Conservation (phyloP, 495 filamentous ascomycete species). For the Aspergillus diversus region DNA sequence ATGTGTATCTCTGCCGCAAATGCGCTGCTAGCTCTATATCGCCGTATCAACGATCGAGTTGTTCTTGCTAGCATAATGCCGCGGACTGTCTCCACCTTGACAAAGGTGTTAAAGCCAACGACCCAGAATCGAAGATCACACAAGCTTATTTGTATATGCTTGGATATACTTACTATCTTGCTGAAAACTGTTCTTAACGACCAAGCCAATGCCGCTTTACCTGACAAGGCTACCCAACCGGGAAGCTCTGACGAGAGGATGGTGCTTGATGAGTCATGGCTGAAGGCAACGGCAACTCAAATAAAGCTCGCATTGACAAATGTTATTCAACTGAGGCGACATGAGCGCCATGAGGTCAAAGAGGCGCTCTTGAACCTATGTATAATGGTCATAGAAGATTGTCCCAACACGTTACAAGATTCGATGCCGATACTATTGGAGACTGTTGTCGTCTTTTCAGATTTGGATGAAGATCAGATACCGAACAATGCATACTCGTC, state of each 20-base stretch:
- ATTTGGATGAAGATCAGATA: conserved; percentile 48
- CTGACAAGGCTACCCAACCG: conserved; percentile 23
- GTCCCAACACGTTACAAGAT: conserved; percentile 70
- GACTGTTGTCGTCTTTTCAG: conserved; percentile 75
- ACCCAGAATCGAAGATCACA: conserved; percentile 65
- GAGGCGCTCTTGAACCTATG: conserved; percentile 70
- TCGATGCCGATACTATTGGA: conserved; percentile 76
- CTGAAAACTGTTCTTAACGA: conserved; percentile 71
- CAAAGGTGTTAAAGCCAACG: conserved; percentile 71
- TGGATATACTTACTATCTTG: conserved; percentile 62
- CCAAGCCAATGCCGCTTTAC: conserved; percentile 26
- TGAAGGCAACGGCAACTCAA: conserved; percentile 78
- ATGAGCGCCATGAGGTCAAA: conserved; percentile 73
- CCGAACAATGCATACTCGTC: conserved; percentile 42
- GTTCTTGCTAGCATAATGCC: conserved; percentile 84
- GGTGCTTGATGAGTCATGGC: conserved; percentile 65
- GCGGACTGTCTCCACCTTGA: conserved; percentile 81
- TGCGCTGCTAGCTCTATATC: conserved; percentile 65
- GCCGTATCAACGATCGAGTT: conserved; percentile 66
- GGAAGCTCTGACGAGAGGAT: conserved; percentile 40
- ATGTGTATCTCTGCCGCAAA: conserved; percentile 68
- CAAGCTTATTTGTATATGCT: conserved; percentile 61
- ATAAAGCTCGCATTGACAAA: conserved; percentile 84
- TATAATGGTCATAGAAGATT: conserved; percentile 72
- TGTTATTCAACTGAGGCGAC: conserved; percentile 74